Evolutionary conservation across 1,139 yeast genomes (phyloP).

Genomic region (Ogataea hybrid): DNA sequence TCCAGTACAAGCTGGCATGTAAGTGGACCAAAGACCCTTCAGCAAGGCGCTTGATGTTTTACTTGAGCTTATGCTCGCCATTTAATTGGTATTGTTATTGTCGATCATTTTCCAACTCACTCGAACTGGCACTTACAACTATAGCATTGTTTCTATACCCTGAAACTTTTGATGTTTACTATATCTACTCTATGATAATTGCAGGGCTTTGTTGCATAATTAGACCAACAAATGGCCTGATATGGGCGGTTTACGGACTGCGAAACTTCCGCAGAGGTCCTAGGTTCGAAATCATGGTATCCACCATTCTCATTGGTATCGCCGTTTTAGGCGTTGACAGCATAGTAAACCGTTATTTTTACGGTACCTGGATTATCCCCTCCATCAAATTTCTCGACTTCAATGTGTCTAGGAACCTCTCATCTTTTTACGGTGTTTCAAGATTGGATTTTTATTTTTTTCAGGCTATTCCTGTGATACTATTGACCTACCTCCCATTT

Average conservation of each 20-base stretch:
- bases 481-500: slow-evolving; percentile 67
- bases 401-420: slow-evolving; percentile 69
- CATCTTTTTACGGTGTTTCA: slow-evolving; percentile 82
- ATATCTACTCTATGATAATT: slow-evolving; percentile 35
- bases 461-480: slow-evolving; percentile 78
- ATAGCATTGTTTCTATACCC: slow-evolving; percentile 73
- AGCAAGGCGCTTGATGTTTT: slow-evolving; percentile 46
- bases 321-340: slow-evolving; percentile 37
- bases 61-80: slow-evolving; percentile 63
- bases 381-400: slow-evolving; percentile 67
- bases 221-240: slow-evolving; percentile 77
- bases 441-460: slow-evolving; percentile 82
- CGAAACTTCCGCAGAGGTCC: slow-evolving; percentile 28
- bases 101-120: slow-evolving; percentile 81
- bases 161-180: slow-evolving; percentile 15
- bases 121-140: slow-evolving; percentile 73
- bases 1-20: slow-evolving; percentile 48
- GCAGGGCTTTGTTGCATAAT: slow-evolving; percentile 63
- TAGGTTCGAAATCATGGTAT: slow-evolving; percentile 16
- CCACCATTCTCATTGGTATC: slow-evolving; percentile 26
- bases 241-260: slow-evolving; percentile 68
- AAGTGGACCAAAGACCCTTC: slow-evolving; percentile 36
- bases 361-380: slow-evolving; percentile 60
- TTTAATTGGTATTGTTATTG: slow-evolving; percentile 83
- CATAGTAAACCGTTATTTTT: slow-evolving; percentile 58